phyloP scores from a whole-genome alignment of 1,284 basidiomycete genomes.

The Fomitopsis schrenkii region DNA sequence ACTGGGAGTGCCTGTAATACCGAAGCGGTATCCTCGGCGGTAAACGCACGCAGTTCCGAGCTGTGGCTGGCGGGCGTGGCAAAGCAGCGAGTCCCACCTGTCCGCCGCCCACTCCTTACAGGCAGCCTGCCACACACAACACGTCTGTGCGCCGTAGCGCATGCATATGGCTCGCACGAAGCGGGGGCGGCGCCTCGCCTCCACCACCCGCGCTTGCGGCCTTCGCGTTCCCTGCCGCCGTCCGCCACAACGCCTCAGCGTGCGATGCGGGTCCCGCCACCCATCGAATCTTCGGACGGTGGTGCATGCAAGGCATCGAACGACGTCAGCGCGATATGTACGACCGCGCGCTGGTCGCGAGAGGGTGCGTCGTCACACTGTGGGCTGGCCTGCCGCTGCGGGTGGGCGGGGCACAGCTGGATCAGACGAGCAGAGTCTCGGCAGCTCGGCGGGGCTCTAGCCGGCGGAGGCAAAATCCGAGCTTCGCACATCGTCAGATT shows the following conservation, averaged over 20 bases:
- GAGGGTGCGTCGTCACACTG: neutral
- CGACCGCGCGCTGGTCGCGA: neutral
- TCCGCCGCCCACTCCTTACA: neutral
- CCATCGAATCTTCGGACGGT: too few species aligned
- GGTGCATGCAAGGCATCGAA: neutral
- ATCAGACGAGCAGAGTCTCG: slow-evolving; percentile 4
- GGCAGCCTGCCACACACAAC: neutral
- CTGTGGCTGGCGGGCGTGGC: slow-evolving; percentile 1
- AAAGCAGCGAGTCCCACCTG: neutral
- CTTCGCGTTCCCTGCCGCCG: neutral
- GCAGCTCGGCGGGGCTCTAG: neutral
- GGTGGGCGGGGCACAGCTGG: slow-evolving; percentile 1
- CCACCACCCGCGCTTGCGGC: neutral
- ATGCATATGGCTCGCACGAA: neutral
- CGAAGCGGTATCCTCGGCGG: slow-evolving; percentile 4
- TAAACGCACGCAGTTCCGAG: slow-evolving; percentile 12
- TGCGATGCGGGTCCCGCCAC: neutral
- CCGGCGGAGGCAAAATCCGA: slow-evolving; percentile 1
- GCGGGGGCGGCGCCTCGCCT: neutral
- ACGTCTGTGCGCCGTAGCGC: neutral
- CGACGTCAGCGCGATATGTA: slow-evolving; percentile 3
- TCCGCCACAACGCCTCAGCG: slow-evolving; percentile 2
- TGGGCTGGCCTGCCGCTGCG: neutral
- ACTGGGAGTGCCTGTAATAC: neutral
- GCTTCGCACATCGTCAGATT: slow-evolving; percentile 1